Percentiles rank a stretch among this genome's conserved stretches.
phyloP scores from a whole-genome alignment of 352 stramenopile species.

The Lagenidium sp. region DNA sequence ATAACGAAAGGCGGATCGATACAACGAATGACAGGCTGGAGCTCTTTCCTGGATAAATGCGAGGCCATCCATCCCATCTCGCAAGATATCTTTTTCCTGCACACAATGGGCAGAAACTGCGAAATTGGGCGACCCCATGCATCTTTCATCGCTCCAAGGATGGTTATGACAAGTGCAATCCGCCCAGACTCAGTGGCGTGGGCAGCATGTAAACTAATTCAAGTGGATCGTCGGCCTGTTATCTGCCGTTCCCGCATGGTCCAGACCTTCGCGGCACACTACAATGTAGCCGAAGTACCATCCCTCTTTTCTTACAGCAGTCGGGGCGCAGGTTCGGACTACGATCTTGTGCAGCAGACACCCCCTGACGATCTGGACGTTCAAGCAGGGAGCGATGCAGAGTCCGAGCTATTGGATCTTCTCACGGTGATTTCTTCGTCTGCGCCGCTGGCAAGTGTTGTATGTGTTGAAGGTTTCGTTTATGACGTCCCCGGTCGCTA shows the following conservation, averaged over 20 bases:
- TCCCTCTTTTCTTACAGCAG: not conserved
- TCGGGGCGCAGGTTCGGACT: not conserved
- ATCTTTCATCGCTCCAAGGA: not conserved
- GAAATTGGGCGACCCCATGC: not conserved
- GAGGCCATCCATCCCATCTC: not conserved
- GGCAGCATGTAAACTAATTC: not conserved
- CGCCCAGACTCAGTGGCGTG: not conserved
- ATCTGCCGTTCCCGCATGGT: not conserved
- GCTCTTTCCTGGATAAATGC: not conserved
- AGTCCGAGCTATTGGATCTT: not conserved
- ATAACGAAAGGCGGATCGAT: not conserved
- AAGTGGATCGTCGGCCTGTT: not conserved
- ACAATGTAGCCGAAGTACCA: not conserved
- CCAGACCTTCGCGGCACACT: not conserved
- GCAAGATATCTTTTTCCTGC: not conserved
- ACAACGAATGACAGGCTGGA: not conserved
- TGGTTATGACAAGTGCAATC: not conserved
- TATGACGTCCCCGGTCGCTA: not conserved
- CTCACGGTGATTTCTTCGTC: not conserved
- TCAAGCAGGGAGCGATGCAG: not conserved
- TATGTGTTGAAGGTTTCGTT: not conserved
- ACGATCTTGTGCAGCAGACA: too few relatives aligned
- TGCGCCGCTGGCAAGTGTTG: not conserved
- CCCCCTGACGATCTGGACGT: not conserved
- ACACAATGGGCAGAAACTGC: not conserved